Conservation (phyloP, 2,329 filamentous ascomycete genomes). For the Fusarium marasasianum region DNA sequence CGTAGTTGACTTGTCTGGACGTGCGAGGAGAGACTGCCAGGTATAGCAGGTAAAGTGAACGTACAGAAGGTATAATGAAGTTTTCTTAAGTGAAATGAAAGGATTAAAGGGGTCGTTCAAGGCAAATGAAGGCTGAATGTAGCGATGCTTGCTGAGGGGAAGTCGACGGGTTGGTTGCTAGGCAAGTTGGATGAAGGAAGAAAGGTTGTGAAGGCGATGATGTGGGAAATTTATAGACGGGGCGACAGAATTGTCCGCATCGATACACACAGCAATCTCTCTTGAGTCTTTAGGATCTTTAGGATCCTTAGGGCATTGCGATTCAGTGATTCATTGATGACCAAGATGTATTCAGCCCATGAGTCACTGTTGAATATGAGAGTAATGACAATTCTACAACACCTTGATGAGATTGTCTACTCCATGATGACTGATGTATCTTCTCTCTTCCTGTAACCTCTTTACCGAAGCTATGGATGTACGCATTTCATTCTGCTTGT, state of each 20-base stretch:
- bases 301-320: neutral
- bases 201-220: neutral
- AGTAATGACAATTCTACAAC: neutral
- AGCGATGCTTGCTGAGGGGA: rapidly evolving
- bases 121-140: rapidly evolving
- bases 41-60: too few species aligned
- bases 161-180: neutral
- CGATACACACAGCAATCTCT: neutral
- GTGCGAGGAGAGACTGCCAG: too few species aligned
- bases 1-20: too few species aligned
- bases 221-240: neutral
- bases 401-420: neutral
- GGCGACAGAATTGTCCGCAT: neutral
- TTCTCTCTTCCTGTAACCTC: neutral
- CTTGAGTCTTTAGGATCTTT: neutral
- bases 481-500: neutral
- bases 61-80: neutral
- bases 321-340: neutral
- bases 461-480: neutral
- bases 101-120: rapidly evolving
- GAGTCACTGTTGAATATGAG: neutral
- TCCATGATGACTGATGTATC: neutral
- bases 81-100: neutral
- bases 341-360: neutral
- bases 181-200: neutral